Conservation (phyloP, 2,329 filamentous ascomycete genomes). For the Penicillium sp. region DNA sequence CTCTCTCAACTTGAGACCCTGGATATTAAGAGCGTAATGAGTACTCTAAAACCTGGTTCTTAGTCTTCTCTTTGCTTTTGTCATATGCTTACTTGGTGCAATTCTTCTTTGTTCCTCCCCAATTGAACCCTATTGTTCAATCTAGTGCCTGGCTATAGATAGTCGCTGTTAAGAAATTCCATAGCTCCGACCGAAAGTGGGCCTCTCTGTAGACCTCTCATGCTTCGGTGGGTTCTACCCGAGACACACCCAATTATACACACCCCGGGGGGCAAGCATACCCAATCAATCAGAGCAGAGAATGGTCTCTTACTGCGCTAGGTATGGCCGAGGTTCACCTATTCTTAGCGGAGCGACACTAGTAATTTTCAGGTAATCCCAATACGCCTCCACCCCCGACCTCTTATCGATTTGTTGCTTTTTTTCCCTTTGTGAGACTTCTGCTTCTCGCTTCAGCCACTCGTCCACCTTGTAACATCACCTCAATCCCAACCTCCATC, state of each 20-base stretch:
- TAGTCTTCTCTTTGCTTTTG: neutral
- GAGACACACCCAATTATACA: conserved; percentile 8
- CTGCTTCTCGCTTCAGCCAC: conserved; percentile 3
- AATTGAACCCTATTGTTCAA: too few relatives aligned
- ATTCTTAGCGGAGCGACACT: conserved; percentile 11
- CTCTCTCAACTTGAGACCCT: neutral
- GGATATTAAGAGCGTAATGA: neutral
- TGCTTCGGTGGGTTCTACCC: conserved; percentile 6
- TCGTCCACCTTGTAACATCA: neutral
- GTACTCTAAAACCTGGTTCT: neutral
- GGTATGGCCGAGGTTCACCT: conserved; percentile 10
- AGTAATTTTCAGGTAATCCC: conserved; percentile 8
- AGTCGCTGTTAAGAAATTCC: neutral
- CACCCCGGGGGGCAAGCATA: neutral
- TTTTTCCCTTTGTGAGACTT: conserved; percentile 13
- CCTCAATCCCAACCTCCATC: neutral
- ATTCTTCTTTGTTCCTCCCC: too few relatives aligned
- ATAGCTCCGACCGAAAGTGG: neutral
- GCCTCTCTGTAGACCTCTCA: neutral
- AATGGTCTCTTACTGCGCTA: neutral
- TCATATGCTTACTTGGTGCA: too few relatives aligned
- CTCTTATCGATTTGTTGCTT: conserved; percentile 15
- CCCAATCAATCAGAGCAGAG: neutral
- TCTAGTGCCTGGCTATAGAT: neutral
- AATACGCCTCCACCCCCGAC: conserved; percentile 9